These are phyloP conservation scores for Neofusicoccum kwambonambiense DNA, from an alignment of 2,329 filamentous ascomycete genomes.

Conservation along the genomic window DNA sequence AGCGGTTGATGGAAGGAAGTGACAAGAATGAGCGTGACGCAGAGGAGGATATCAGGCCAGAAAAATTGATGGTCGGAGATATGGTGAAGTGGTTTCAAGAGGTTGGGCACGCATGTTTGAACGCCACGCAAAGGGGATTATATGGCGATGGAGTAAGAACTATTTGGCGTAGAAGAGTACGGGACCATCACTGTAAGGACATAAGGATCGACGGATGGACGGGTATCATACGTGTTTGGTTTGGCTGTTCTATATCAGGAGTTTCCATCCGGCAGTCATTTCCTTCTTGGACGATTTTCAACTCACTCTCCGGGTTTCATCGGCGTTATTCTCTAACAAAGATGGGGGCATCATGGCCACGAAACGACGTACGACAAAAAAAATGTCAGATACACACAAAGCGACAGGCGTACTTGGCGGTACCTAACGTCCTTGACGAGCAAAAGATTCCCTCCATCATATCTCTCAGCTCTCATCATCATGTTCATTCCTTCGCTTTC, in stretches of 20 bases:
- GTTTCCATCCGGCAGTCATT: neutral
- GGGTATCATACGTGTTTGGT: neutral
- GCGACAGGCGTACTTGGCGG: conserved; percentile 10
- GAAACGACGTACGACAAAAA: neutral
- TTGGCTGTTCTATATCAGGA: neutral
- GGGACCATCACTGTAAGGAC: neutral
- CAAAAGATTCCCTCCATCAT: neutral
- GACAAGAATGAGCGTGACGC: neutral
- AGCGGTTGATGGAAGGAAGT: neutral
- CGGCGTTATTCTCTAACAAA: neutral
- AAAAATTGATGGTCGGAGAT: neutral
- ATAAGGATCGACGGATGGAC: neutral
- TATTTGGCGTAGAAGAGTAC: neutral
- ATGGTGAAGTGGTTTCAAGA: neutral
- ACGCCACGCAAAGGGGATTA: too few relatives aligned
- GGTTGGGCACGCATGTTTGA: too few relatives aligned
- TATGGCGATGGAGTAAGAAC: too few relatives aligned
- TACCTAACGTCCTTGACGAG: neutral
- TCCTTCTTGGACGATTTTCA: neutral
- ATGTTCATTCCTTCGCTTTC: neutral
- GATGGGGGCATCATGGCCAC: neutral
- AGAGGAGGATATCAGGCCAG: neutral
- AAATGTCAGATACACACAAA: neutral
- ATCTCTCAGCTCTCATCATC: neutral
- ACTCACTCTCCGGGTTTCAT: neutral